Conservation (phyloP, 225 moss, liverwort and hornwort species). For the Bryoerythrophyllum caledonicum region DNA sequence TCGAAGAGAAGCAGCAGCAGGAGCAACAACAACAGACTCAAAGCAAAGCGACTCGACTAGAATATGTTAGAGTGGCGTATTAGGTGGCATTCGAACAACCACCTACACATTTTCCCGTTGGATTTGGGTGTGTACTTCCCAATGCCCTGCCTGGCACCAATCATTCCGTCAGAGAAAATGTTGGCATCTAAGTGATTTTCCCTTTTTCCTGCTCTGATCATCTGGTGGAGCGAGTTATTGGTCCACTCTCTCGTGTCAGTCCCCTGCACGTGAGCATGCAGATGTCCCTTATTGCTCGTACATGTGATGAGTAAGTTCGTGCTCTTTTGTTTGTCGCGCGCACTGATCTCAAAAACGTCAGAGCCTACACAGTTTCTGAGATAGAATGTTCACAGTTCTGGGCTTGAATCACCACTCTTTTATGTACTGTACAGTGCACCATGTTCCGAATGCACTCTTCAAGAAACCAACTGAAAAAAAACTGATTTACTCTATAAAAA, state of each 20-base stretch:
- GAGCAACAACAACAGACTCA: conserved; percentile 8
- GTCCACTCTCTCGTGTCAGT: conserved; percentile 13
- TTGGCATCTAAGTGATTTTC: not conserved
- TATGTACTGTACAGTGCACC: too few species aligned
- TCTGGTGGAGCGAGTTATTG: not conserved
- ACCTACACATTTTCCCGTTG: not conserved
- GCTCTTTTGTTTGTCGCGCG: not conserved
- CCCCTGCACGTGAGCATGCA: conserved; percentile 14
- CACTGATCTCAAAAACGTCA: not conserved
- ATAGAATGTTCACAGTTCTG: not conserved
- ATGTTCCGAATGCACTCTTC: too few species aligned
- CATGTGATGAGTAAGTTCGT: not conserved
- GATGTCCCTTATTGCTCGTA: not conserved
- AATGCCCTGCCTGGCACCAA: not conserved
- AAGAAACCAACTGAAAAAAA: not conserved
- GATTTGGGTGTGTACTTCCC: not conserved
- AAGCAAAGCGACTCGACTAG: conserved; percentile 38
- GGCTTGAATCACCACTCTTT: not conserved
- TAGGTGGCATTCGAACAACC: too few species aligned
- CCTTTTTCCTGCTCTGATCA: not conserved
- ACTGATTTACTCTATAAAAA: not conserved
- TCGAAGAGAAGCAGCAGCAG: conserved; percentile 31
- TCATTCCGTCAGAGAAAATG: conserved; percentile 12
- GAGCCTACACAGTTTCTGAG: not conserved
- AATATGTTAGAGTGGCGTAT: not conserved